Conservation (phyloP, 345 rosid species). For the Populus deltoides region DNA sequence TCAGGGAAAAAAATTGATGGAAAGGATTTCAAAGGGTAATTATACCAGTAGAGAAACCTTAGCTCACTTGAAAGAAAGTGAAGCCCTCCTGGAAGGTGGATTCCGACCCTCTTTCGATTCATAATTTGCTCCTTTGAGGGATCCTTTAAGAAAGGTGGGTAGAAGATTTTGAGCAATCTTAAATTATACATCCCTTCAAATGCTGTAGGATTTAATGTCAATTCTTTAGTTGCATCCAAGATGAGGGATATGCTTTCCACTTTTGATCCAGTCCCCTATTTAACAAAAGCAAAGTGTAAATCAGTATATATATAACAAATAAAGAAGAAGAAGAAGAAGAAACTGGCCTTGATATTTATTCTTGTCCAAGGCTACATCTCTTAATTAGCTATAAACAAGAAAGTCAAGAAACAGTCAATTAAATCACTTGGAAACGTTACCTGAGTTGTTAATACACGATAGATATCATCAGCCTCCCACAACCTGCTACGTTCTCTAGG, state of each 20-base stretch:
- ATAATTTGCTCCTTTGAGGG: no score
- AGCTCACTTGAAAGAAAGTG: background rate
- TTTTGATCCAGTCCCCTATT: background rate
- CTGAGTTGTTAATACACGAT: no score
- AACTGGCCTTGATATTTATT: no score
- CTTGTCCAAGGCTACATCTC: no score
- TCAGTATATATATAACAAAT: no score
- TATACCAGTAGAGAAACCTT: background rate
- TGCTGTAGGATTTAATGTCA: background rate
- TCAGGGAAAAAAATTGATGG: background rate
- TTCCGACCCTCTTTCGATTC: background rate
- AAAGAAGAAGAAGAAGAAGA: no score
- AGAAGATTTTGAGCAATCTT: background rate
- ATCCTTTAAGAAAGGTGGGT: no score
- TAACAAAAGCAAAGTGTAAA: no score
- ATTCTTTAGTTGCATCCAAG: background rate
- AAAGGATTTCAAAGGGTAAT: background rate
- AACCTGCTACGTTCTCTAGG: background rate
- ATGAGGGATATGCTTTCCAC: background rate
- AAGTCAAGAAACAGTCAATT: no score
- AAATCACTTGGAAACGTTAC: no score
- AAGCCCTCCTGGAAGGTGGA: background rate
- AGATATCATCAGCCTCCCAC: no score
- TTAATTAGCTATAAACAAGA: no score
- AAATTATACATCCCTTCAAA: background rate